A percentile compares a stretch with the other conserved stretches of the same genome.
Conservation (phyloP, 768 basidiomycete genomes). For the Lactifluus volemus region DNA sequence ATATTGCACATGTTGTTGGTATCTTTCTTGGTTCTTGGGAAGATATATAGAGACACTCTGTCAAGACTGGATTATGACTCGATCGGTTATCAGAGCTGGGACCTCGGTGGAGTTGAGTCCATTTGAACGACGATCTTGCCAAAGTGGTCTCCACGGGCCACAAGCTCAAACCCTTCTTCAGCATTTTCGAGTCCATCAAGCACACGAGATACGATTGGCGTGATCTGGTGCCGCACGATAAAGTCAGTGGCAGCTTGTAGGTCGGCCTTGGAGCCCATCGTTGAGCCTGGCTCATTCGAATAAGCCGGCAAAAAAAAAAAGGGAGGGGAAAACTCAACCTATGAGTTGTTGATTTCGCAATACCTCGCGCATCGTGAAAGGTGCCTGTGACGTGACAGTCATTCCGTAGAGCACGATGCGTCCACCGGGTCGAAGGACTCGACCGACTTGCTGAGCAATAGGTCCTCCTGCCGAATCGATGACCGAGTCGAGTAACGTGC, state of each 20-base stretch:
- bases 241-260: constrained; percentile 65
- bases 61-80: too few relatives aligned
- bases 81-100: not conserved
- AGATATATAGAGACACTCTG: too few relatives aligned
- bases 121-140: constrained; percentile 67
- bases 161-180: constrained; percentile 61
- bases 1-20: too few relatives aligned
- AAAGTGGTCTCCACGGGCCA: constrained; percentile 59
- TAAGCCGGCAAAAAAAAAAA: not conserved
- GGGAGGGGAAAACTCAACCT: constrained; percentile 34
- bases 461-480: constrained; percentile 41
- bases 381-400: constrained; percentile 49
- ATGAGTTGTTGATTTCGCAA: constrained; percentile 65
- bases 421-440: constrained; percentile 31
- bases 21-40: too few relatives aligned
- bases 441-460: constrained; percentile 28
- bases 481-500: constrained; percentile 30
- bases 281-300: constrained; percentile 45
- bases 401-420: constrained; percentile 34
- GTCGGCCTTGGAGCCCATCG: constrained; percentile 77
- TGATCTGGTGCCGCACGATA: constrained; percentile 53
- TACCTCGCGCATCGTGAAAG: constrained; percentile 72
- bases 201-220: constrained; percentile 62
- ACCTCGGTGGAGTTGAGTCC: not conserved
- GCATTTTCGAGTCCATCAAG: constrained; percentile 56